Conservation (phyloP, 2,329 filamentous ascomycete species). For the Calonectria naviculata region DNA sequence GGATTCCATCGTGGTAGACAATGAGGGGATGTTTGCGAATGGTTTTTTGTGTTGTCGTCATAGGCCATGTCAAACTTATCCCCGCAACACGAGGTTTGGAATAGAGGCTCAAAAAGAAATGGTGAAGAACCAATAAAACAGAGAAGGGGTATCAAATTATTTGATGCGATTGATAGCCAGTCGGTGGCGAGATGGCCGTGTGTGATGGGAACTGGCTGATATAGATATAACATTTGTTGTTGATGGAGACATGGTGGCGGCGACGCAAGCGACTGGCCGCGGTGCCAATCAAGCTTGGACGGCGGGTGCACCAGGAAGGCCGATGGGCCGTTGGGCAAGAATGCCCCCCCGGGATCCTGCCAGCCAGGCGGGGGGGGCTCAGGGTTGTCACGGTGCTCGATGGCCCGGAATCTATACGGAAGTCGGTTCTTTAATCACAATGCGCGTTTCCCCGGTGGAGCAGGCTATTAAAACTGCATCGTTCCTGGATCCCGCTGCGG, state of each 20-base stretch:
- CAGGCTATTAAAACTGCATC: not conserved
- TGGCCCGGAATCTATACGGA: not conserved
- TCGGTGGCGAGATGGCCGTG: not conserved
- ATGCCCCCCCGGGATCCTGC: not conserved
- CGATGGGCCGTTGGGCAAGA: constrained; percentile 16
- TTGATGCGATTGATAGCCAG: too few species aligned
- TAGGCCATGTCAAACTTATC: constrained; percentile 28
- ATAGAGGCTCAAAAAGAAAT: not conserved
- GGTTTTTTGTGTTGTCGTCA: constrained; percentile 10
- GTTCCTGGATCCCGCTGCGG: constrained; percentile 9
- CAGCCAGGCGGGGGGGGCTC: constrained; percentile 3
- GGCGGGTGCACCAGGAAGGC: constrained; percentile 6
- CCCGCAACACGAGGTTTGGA: constrained; percentile 26
- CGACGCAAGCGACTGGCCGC: not conserved
- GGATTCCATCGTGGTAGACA: constrained; percentile 33
- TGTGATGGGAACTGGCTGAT: not conserved
- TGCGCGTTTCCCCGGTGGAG: constrained; percentile 6
- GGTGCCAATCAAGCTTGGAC: not conserved
- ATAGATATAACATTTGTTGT: not conserved
- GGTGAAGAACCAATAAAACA: not conserved
- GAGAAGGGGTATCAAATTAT: not conserved
- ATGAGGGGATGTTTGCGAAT: constrained; percentile 1
- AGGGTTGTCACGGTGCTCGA: not conserved
- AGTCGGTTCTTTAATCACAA: not conserved
- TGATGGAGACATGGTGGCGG: not conserved